Evolutionary conservation across 176 grass and related monocot species (phyloP), one percentile per base, ranked within the genome.

Genomic region (Pharus latifolius): DNA sequence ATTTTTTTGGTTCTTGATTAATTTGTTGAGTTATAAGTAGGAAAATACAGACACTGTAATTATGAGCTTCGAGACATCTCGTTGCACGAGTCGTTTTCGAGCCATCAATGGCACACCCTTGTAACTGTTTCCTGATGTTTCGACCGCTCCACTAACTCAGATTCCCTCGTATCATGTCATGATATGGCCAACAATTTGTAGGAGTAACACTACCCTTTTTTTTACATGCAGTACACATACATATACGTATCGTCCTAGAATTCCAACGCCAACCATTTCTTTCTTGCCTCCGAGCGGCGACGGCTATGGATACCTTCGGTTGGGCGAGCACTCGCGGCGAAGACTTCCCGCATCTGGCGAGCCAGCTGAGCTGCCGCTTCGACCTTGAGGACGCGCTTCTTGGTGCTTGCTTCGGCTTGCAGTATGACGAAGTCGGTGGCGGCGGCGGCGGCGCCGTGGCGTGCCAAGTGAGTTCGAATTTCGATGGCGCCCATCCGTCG

Each of bases 381-480:
- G 77, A 81, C 14, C 46, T 71, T 32, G 83, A 86, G 57, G 83
- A 86, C 19, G 65, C 50, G 17, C 81, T 86, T 71, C 83, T 81
- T 1, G 49, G 58, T 11, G 62, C 54, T n/a, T 74, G 79, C 62
- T 82, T 75, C 16, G 70, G 70, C 0, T 64, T 76, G 46, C 83
- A 86, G 31, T 63, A 32, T 33, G 65, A 65, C 49, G 71, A 19
- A 2, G 38, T 2, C 29, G 37, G 35, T 5, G 35, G 3, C 32
- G 54, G 49, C 22, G 59, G 30, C 10, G 54, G 10, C 4, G 31
- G 15, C 16, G 43, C 1, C 2, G 57, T 40, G 8, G 56, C 13
- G 7, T 73, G 60, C 16, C 67, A 33, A 19, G 52, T 35, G 57
- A 49, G 41, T 49, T 76, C 83, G 2, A 80, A 35, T 55, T 70